Percentiles rank a stretch among this genome's conserved stretches.
Evolutionary conservation across 2,329 filamentous ascomycete species (phyloP).

Genomic region (Venturiaceae sp.): DNA sequence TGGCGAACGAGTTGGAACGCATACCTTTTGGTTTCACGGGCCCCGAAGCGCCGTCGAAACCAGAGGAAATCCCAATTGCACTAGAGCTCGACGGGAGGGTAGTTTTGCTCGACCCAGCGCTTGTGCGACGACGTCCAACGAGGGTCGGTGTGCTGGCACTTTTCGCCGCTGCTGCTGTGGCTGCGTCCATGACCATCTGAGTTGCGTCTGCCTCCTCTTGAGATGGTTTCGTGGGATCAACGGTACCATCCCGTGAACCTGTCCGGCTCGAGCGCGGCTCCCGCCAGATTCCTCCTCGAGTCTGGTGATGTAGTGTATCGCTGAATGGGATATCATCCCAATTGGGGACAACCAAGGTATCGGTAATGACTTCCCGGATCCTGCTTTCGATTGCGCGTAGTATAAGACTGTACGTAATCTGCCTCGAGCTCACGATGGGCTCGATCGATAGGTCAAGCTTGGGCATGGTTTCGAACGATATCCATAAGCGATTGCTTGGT

Average conservation of each 20-base stretch:
- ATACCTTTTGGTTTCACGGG: conserved; percentile 41
- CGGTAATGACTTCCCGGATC: conserved; percentile 87
- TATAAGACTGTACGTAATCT: conserved; percentile 91
- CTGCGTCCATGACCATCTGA: conserved; percentile 8
- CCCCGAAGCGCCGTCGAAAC: conserved; percentile 14
- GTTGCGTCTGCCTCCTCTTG: conserved; percentile 7
- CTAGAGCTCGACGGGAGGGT: conserved; percentile 6
- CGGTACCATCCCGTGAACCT: conserved; percentile 8
- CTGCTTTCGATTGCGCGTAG: conserved; percentile 87
- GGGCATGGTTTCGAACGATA: conserved; percentile 87
- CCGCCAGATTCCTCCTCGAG: conserved; percentile 77
- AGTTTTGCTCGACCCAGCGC: neutral
- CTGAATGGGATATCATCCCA: conserved; percentile 96
- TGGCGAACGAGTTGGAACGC: conserved; percentile 53
- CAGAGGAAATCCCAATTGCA: conserved; percentile 15
- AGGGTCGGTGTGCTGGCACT: conserved; percentile 4
- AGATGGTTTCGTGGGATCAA: conserved; percentile 16
- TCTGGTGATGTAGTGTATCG: conserved; percentile 64
- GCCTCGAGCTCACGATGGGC: conserved; percentile 86
- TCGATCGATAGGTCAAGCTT: conserved; percentile 92
- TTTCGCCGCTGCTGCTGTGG: neutral
- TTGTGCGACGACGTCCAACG: neutral
- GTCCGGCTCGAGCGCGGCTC: conserved; percentile 21
- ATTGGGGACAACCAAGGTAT: conserved; percentile 84
- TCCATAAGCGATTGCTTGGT: conserved; percentile 92